Percentiles rank a stretch among this genome's conserved stretches.
These are phyloP conservation scores for Penicillium concentricum DNA, from an alignment of 2,329 filamentous ascomycete genomes.

Conservation along the genomic window DNA sequence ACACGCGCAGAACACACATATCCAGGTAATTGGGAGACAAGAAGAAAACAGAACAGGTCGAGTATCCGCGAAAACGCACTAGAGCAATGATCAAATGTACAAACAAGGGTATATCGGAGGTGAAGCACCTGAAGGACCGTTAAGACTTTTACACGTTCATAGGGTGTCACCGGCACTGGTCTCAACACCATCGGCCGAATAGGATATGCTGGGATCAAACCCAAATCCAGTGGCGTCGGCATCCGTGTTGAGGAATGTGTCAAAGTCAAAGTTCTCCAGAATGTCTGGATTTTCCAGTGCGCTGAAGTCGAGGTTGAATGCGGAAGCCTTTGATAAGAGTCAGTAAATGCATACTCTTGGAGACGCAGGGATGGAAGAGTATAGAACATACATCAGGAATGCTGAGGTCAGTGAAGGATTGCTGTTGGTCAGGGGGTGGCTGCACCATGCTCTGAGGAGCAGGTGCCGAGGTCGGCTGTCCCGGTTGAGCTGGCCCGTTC, in stretches of 20 bases:
- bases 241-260: slow-evolving; percentile 63
- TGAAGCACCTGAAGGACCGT: slow-evolving; percentile 35
- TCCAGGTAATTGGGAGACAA: slow-evolving; percentile 30
- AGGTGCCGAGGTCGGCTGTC: slow-evolving; percentile 38
- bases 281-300: slow-evolving; percentile 48
- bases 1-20: slow-evolving; percentile 26
- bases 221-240: slow-evolving; percentile 42
- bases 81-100: slow-evolving; percentile 36
- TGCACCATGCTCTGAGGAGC: slow-evolving; percentile 37
- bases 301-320: slow-evolving; percentile 46
- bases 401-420: slow-evolving; percentile 34
- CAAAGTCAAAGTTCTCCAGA: slow-evolving; percentile 62
- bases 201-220: slow-evolving; percentile 43
- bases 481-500: slow-evolving; percentile 34
- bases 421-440: slow-evolving; percentile 35
- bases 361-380: background rate
- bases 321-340: slow-evolving; percentile 23
- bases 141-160: slow-evolving; percentile 36
- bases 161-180: slow-evolving; percentile 41
- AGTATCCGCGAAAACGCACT: slow-evolving; percentile 25
- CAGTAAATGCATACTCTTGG: background rate
- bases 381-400: slow-evolving; percentile 39
- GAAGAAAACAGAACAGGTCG: slow-evolving; percentile 18
- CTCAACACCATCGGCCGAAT: slow-evolving; percentile 44
- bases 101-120: slow-evolving; percentile 41